Evolutionary conservation across 1,284 basidiomycete species (phyloP), one percentile per base, ranked within the genome.

Genomic region (Apiotrichum gamsii): DNA sequence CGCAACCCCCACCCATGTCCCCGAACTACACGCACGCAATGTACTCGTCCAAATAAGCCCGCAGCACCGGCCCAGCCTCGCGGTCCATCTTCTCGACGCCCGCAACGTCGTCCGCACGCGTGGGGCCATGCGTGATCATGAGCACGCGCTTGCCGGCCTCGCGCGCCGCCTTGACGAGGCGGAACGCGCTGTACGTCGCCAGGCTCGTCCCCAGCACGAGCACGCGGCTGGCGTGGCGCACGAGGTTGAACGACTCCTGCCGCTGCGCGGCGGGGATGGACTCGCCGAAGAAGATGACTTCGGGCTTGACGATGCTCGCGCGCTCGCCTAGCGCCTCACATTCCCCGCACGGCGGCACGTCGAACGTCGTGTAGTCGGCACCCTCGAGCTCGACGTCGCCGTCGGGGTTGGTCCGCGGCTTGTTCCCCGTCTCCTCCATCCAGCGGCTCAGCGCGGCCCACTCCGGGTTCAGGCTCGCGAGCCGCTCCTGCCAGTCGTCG

Each of bases 181-280:
- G 77, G 70, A 85, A 94, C 1, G 90, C 89, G 8, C 87, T 90
- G 70, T 87, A 94, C 0, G 91, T 95, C 2, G 91, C 90, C 13
- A 95, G 78, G 0, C 87, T 90, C 0, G 89, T 90, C 25, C 91
- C 90, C 31, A 94, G 72, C 36, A 93, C 73, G 43, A 95, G 79
- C 1, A 95, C 69, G 39, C 80, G 77, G 43, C 85, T 83, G 8
- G 80, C 76, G 3, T 71, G 58, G 51, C 83, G 79, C 15, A 94
- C 67, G 37, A 83, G 76, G 13, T 65, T 61, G 58, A 81, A 82
- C 84, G 89, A 89, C 60, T 78, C 75, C 32, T 83, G 78, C 63
- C 80, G 83, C 30, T 85, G 76, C 34, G 71, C 52, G 18, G 75
- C 64, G 5, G 81, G 75, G 52, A 91, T 84, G 1, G 86, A 85